Evolutionary conservation across 768 basidiomycete species (phyloP).

Genomic region (Dioszegia aurantiaca): DNA sequence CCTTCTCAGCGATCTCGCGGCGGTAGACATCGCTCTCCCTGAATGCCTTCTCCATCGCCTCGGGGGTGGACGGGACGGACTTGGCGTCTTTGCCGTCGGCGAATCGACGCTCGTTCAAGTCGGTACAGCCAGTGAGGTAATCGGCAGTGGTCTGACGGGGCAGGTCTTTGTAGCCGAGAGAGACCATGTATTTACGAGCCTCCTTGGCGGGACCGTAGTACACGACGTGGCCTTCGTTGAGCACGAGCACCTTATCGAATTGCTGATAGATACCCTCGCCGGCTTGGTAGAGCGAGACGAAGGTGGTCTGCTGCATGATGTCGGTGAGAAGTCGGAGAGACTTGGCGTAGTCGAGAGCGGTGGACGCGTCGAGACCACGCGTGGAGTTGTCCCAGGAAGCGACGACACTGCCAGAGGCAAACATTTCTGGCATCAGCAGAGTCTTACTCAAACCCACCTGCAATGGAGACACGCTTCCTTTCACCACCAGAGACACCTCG

Average conservation of each 20-base stretch:
- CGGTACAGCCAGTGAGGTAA: constrained; percentile 64
- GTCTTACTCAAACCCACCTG: neutral
- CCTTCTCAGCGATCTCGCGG: constrained; percentile 57
- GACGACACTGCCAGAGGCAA: constrained; percentile 49
- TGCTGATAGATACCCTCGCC: constrained; percentile 60
- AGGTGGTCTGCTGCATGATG: constrained; percentile 55
- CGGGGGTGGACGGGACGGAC: constrained; percentile 68
- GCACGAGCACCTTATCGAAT: constrained; percentile 81
- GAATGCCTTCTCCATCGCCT: constrained; percentile 66
- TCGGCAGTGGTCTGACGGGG: constrained; percentile 83
- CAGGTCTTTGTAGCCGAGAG: constrained; percentile 66
- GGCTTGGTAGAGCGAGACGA: constrained; percentile 84
- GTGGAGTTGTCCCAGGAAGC: constrained; percentile 56
- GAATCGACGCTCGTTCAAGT: constrained; percentile 62
- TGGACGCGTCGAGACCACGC: constrained; percentile 61
- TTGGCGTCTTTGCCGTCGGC: constrained; percentile 61
- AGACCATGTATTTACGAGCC: constrained; percentile 71
- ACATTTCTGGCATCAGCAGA: constrained; percentile 53
- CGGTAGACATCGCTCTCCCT: constrained; percentile 56
- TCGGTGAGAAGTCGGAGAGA: constrained; percentile 79
- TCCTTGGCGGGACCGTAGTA: constrained; percentile 69
- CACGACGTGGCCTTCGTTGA: constrained; percentile 70
- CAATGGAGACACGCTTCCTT: constrained; percentile 54
- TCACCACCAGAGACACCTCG: constrained; percentile 57
- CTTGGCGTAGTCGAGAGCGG: constrained; percentile 80